A percentile compares a stretch with the other conserved stretches of the same genome.
Conservation (phyloP, 306 rosid genomes). For the Acmispon strigosus region DNA sequence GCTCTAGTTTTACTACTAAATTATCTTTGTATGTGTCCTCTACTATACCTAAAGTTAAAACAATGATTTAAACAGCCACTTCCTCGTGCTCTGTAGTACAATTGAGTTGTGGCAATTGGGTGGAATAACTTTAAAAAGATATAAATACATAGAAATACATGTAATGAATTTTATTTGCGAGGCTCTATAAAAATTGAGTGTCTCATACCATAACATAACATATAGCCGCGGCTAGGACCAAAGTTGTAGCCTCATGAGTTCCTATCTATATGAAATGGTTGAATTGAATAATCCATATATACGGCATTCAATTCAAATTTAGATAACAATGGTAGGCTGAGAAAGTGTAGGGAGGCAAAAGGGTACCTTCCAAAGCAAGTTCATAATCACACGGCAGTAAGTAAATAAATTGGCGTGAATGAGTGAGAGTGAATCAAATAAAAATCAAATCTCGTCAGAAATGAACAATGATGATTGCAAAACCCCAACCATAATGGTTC, state of each 20-base stretch:
- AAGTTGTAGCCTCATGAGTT: conserved; percentile 22
- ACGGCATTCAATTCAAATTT: conserved; percentile 25
- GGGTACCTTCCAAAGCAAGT: conserved; percentile 12
- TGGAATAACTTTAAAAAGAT: not conserved
- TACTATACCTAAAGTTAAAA: not conserved
- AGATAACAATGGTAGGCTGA: conserved; percentile 14
- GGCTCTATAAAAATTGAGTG: not conserved
- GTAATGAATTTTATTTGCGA: not conserved
- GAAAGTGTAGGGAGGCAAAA: conserved; percentile 25
- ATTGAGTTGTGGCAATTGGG: not conserved
- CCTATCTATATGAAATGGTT: conserved; percentile 15
- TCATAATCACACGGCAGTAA: conserved; percentile 20
- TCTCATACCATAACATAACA: not conserved
- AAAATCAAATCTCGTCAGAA: conserved; percentile 43
- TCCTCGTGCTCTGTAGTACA: not conserved
- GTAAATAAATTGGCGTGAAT: conserved; percentile 23
- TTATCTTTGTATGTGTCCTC: too few species aligned
- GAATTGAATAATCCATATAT: conserved; percentile 6
- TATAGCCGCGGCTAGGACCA: not conserved
- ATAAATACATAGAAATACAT: too few species aligned
- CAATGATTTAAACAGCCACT: not conserved
- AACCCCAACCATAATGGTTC: conserved; percentile 37
- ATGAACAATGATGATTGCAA: conserved; percentile 47
- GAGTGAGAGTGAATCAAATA: conserved; percentile 23
- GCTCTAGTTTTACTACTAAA: too few species aligned